Evolutionary conservation across 768 basidiomycete species (phyloP), one percentile per base, ranked within the genome.

Genomic region (Mycena epipterygia): DNA sequence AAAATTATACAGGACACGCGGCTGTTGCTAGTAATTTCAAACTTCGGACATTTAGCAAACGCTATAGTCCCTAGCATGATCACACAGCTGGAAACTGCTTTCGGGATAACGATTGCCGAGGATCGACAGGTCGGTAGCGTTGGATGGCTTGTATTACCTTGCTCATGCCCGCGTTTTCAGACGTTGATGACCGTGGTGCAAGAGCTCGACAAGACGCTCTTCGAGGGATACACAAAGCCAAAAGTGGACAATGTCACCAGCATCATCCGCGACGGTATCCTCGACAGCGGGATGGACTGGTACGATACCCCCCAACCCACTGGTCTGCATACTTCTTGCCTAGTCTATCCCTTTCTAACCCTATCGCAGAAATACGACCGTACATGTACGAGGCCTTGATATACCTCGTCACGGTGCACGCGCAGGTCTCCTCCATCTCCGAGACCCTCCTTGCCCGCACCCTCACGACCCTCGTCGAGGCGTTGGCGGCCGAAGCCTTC

Each of bases 301-400:
- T 94, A 91, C 75, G 93, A 96, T 73, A 95, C 95, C 0, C 91
- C 93, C 5, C 96, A 97, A 76, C 98, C 98, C 5, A 93, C 91
- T 71, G 96, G 97, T 93, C 75, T 56, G 88, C 23, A 19, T 6
- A 30, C n/a, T 29, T 16, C 49, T 7, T 14, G 2, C 9, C 49
- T 5, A 12, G 23, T 21, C 4, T 17, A 25, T 52, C 32, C 23
- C 11, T 32, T 17, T 23, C 2, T 14, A 19, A 12, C 30, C 32
- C 29, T 51, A 14, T 30, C 27, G 8, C 67, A 87, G 98, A 98
- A 82, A 96, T 99, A 68, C 91, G 97, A 53, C 90, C 95, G 16
- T 99, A 97, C 81, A 95, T 99, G 89, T 97, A 93, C 81, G 91
- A 95, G 76, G 89, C 90, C 9, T 85, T 98, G 66, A 90, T 99